Evolutionary conservation across 768 basidiomycete genomes (phyloP), one percentile per base, ranked within the genome.

Genomic region (Amanita inopinata): DNA sequence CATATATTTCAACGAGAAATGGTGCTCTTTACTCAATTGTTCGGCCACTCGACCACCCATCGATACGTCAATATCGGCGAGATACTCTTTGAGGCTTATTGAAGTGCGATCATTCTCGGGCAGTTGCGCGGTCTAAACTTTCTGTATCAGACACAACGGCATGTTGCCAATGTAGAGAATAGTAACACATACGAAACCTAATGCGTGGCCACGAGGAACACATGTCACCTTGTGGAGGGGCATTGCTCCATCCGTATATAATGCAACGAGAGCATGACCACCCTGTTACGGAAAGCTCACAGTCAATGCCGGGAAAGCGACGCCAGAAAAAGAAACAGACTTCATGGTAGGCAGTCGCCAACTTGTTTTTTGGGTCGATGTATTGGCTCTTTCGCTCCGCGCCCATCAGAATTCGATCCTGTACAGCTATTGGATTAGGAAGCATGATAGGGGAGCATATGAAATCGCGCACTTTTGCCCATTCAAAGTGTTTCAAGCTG

Each of bases 141-240:
- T 12, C 3, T 19, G 33, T 46, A n/a, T n/a, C n/a, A n/a, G n/a
- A n/a, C n/a, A n/a, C n/a, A 14, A 32, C n/a, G 24, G n/a, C 15
- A 2, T 19, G 17, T 43, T 24, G 22, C 24, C 20, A 43, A 36
- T 45, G 32, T 37, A 38, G 33, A 43, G 34, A 41, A 40, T 40
- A 34, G 37, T 35, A 46, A 74, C 81, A n/a, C n/a, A 50, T 65
- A 90, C 87, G 51, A 85, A 65, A 44, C 93, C 92, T 33, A 98
- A 72, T 15, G 92, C 85, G 56, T 94, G 86, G 19, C 96, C 96
- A 53, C 96, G 85, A 30, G 94, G 94, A 40, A 99, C 77, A 58
- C 94, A 96, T 18, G 94, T 98, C 24, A 98, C 94, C 66, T 96
- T 96, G 62, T 98, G 93, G 49, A 99, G 64, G 31, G 96, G 96